Evolutionary conservation across 2,329 filamentous ascomycete genomes (phyloP).

Genomic region (Colletotrichum cereale): DNA sequence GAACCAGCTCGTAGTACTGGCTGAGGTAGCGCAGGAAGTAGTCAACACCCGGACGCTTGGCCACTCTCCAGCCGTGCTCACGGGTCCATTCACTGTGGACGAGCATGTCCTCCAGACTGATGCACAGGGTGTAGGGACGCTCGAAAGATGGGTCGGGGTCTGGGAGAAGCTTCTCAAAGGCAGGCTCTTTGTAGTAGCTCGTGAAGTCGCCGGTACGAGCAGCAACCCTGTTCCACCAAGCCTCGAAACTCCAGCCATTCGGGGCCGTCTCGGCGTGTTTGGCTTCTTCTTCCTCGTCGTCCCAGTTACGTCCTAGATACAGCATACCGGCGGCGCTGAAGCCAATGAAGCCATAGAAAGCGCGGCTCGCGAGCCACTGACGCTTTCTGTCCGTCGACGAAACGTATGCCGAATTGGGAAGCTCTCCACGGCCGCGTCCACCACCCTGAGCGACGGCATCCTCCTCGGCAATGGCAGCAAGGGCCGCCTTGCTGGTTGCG

Average conservation of each 20-base stretch:
- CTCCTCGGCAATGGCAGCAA: conserved; percentile 40
- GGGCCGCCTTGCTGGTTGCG: conserved; percentile 46
- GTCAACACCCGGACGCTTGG: conserved; percentile 94
- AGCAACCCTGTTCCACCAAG: conserved; percentile 85
- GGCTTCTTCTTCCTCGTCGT: conserved; percentile 80
- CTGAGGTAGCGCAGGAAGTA: conserved; percentile 98
- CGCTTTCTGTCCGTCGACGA: conserved; percentile 90
- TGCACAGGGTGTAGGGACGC: conserved; percentile 90
- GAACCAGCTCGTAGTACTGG: conserved; percentile 97
- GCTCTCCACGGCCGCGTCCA: conserved; percentile 70
- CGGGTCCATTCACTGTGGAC: conserved; percentile 95
- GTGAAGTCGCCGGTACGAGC: conserved; percentile 81
- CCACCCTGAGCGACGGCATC: conserved; percentile 60
- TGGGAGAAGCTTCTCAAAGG: conserved; percentile 92
- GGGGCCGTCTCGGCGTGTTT: conserved; percentile 76
- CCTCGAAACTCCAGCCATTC: conserved; percentile 79
- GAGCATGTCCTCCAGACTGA: conserved; percentile 93
- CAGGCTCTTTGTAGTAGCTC: conserved; percentile 95
- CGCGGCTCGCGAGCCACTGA: conserved; percentile 79
- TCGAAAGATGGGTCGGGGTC: conserved; percentile 83
- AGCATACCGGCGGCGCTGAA: conserved; percentile 69
- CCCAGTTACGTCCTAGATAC: conserved; percentile 92
- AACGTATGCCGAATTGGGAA: conserved; percentile 85
- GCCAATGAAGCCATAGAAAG: conserved; percentile 73
- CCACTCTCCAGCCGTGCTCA: conserved; percentile 94